Percentiles rank a stretch among this genome's conserved stretches.
Evolutionary conservation across 1,284 basidiomycete genomes (phyloP).

Genomic region (Singerocomus inundabilis): DNA sequence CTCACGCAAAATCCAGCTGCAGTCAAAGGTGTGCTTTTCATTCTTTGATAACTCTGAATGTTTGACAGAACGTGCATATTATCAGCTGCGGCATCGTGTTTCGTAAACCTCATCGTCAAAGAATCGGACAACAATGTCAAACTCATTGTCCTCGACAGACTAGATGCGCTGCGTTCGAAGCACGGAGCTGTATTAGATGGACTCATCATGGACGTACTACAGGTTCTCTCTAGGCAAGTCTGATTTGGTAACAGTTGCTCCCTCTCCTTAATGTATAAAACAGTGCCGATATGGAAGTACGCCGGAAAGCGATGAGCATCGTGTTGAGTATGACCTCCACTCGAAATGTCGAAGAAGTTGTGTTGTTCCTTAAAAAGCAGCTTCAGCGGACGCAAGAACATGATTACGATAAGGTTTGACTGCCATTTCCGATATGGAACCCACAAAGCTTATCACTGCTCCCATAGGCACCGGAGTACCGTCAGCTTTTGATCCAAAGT

Average conservation of each 20-base stretch:
- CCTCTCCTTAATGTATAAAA: background rate
- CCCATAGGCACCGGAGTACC: conserved; percentile 85
- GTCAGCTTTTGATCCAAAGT: conserved; percentile 95
- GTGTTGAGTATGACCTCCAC: conserved; percentile 94
- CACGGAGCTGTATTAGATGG: conserved; percentile 92
- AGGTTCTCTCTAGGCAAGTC: conserved; percentile 76
- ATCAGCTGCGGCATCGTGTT: conserved; percentile 83
- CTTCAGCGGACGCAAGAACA: conserved; percentile 88
- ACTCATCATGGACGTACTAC: conserved; percentile 95
- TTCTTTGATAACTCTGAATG: background rate
- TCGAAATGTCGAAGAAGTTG: conserved; percentile 97
- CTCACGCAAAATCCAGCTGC: conserved; percentile 96
- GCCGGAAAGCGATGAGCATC: conserved; percentile 88
- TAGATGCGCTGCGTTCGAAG: conserved; percentile 81
- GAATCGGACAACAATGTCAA: conserved; percentile 99
- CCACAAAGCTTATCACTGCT: background rate
- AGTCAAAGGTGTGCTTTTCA: conserved; percentile 72
- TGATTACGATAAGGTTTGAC: conserved; percentile 75
- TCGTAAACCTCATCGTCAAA: conserved; percentile 90
- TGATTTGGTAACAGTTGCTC: background rate
- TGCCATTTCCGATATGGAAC: background rate
- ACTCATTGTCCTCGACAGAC: conserved; percentile 93
- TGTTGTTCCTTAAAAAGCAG: conserved; percentile 96
- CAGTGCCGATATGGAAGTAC: conserved; percentile 96
- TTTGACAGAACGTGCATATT: background rate